phyloP scores from a whole-genome alignment of 306 rosid genomes.

The Medicago lupulina region DNA sequence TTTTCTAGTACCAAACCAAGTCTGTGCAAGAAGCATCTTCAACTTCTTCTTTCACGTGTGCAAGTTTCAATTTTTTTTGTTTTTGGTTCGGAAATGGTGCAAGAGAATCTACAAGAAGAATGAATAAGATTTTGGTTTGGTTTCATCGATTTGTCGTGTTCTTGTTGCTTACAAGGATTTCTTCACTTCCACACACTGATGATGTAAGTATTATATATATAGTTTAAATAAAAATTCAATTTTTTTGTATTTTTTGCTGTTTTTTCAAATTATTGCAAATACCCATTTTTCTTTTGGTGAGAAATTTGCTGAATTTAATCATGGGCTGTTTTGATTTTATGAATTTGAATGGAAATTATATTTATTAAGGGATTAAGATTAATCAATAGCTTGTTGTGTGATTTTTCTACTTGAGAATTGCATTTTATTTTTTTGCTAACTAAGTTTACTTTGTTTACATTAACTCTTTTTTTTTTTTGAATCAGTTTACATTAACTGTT shows the following conservation, averaged over 20 bases:
- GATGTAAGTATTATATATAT: conserved; percentile 26
- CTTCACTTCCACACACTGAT: conserved; percentile 38
- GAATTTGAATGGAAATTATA: conserved; percentile 15
- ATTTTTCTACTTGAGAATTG: conserved; percentile 30
- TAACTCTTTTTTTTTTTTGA: too few relatives aligned
- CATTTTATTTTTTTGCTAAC: background rate
- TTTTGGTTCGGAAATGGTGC: conserved; percentile 36
- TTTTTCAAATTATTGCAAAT: conserved; percentile 7
- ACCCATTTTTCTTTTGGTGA: conserved; percentile 1
- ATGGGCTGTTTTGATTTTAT: conserved; percentile 17
- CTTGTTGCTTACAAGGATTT: conserved; percentile 49
- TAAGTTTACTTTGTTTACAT: conserved; percentile 22
- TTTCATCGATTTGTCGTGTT: conserved; percentile 43
- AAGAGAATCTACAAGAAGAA: conserved; percentile 30
- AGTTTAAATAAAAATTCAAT: background rate
- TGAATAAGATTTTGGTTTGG: conserved; percentile 37
- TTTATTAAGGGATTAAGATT: background rate
- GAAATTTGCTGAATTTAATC: conserved; percentile 30
- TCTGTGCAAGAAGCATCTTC: conserved; percentile 25
- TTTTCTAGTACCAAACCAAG: conserved; percentile 21
- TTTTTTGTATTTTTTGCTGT: background rate
- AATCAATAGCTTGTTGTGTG: conserved; percentile 9
- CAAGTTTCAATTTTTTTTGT: background rate
- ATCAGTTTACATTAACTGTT: conserved; percentile 3
- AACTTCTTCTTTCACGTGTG: background rate